These are phyloP conservation scores for Endocalyx cinctus DNA, from an alignment of 2,329 filamentous ascomycete genomes.

Conservation along the genomic window DNA sequence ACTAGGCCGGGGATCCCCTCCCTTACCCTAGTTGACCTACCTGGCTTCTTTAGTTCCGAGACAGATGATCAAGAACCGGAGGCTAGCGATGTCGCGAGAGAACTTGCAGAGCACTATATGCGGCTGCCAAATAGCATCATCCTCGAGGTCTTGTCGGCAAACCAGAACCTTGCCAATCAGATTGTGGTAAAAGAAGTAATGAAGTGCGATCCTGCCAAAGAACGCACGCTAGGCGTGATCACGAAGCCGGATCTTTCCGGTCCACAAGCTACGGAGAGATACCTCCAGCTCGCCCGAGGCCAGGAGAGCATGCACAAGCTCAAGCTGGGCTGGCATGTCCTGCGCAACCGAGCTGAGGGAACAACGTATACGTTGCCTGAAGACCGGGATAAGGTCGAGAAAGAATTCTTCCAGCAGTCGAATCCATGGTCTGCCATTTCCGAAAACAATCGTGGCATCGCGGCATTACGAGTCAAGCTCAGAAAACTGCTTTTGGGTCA, in stretches of 20 bases:
- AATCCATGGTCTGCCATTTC: slow-evolving; percentile 20
- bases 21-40: slow-evolving; percentile 55
- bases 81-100: slow-evolving; percentile 37
- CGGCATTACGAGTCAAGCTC: slow-evolving; percentile 33
- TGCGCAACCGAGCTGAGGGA: slow-evolving; percentile 36
- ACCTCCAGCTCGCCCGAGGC: slow-evolving; percentile 33
- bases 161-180: slow-evolving; percentile 52
- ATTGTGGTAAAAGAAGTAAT: slow-evolving; percentile 44
- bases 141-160: slow-evolving; percentile 51
- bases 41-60: slow-evolving; percentile 46
- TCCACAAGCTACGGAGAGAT: slow-evolving; percentile 34
- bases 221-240: slow-evolving; percentile 43
- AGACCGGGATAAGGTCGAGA: slow-evolving; percentile 28
- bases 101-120: slow-evolving; percentile 52
- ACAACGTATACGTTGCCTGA: slow-evolving; percentile 19
- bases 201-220: slow-evolving; percentile 22
- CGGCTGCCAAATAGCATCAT: slow-evolving; percentile 51
- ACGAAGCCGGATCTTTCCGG: slow-evolving; percentile 39
- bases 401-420: slow-evolving; percentile 26
- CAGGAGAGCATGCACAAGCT: slow-evolving; percentile 40
- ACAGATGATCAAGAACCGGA: slow-evolving; percentile 37
- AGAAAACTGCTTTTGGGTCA: slow-evolving; percentile 34
- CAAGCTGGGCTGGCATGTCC: slow-evolving; percentile 46
- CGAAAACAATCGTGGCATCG: slow-evolving; percentile 30
- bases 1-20: slow-evolving; percentile 40